Percentiles rank a stretch among this genome's conserved stretches.
Evolutionary conservation across 1,284 basidiomycete species (phyloP).

Genomic region (Heterobasidion parviporum): DNA sequence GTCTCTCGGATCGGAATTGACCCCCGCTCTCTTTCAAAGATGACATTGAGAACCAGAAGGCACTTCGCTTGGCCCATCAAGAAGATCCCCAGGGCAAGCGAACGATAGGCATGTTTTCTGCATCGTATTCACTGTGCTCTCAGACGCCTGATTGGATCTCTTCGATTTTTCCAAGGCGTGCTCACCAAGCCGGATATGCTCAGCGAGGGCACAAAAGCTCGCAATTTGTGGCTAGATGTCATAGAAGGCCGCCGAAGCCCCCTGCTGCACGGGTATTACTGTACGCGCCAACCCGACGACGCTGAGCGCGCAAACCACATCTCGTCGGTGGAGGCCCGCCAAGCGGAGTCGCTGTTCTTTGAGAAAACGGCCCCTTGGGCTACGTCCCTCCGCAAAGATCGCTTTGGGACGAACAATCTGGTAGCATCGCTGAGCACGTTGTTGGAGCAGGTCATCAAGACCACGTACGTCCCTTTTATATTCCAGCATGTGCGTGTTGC

Average conservation of each 20-base stretch:
- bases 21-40: constrained; percentile 26
- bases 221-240: constrained; percentile 48
- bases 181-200: constrained; percentile 60
- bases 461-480: constrained; percentile 32
- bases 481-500: not conserved
- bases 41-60: constrained; percentile 58
- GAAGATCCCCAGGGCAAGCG: constrained; percentile 44
- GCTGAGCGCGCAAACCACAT: constrained; percentile 34
- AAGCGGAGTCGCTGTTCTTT: constrained; percentile 38
- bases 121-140: not conserved
- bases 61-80: constrained; percentile 41
- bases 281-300: constrained; percentile 59
- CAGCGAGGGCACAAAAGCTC: constrained; percentile 38
- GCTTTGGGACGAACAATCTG: constrained; percentile 51
- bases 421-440: constrained; percentile 43
- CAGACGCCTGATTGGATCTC: not conserved
- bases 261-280: constrained; percentile 56
- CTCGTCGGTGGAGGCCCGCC: constrained; percentile 29
- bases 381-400: constrained; percentile 27
- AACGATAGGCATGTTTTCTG: constrained; percentile 41
- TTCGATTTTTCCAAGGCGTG: constrained; percentile 31
- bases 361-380: constrained; percentile 42
- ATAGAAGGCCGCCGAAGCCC: constrained; percentile 36
- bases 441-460: constrained; percentile 40
- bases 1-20: not conserved